These are phyloP conservation scores for Sisymbrium altissimum DNA, from an alignment of 345 rosid species.

Conservation along the genomic window DNA sequence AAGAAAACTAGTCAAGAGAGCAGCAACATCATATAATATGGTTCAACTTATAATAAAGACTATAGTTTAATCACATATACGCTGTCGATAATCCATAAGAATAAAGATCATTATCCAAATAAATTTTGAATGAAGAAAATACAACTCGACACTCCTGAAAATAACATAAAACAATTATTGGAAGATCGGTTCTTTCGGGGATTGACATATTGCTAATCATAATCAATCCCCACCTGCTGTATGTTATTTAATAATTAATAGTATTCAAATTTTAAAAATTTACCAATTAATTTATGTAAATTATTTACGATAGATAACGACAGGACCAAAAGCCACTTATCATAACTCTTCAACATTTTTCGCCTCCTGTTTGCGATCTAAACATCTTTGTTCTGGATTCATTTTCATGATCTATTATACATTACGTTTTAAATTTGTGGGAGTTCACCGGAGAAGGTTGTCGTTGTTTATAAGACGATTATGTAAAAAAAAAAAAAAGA, in stretches of 20 bases:
- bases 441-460: neutral
- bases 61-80: neutral
- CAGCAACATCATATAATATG: constrained; percentile 26
- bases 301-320: neutral
- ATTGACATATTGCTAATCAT: constrained; percentile 1
- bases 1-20: constrained; percentile 37
- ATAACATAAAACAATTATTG: constrained; percentile 17
- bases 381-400: neutral
- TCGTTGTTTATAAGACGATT: neutral
- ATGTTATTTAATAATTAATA: neutral
- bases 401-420: neutral
- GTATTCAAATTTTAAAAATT: neutral
- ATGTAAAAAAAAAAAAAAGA: neutral
- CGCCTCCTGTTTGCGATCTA: neutral
- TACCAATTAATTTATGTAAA: neutral
- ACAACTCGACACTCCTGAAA: constrained; percentile 25
- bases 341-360: neutral
- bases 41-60: neutral
- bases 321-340: neutral
- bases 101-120: constrained; percentile 21
- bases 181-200: constrained; percentile 18
- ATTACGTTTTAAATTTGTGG: neutral
- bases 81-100: constrained; percentile 3
- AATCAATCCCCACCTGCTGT: constrained; percentile 23
- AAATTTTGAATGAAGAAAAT: constrained; percentile 3